phyloP scores from a whole-genome alignment of 306 rosid genomes.

The Cucumis sativus region Cucumber_9930_V3 NC_026655.2:26663501-26664000 shows the following conservation, averaged over 20 bases:
- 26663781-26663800: background rate
- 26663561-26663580: too few species aligned
- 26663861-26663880: background rate
- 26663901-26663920: background rate
- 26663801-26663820: background rate
- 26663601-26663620: too few species aligned
- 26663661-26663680: background rate
- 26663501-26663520: too few species aligned
- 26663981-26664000: background rate
- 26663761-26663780: background rate
- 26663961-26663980: background rate
- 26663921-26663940: background rate
- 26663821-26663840: background rate
- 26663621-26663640: too few species aligned
- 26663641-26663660: too few species aligned
- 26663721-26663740: background rate
- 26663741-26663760: background rate
- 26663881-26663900: background rate
- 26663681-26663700: background rate
- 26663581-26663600: too few species aligned
- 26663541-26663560: too few species aligned
- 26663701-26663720: background rate
- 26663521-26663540: too few species aligned
- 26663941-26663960: too few species aligned
- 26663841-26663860: background rate